phyloP scores from a whole-genome alignment of 1,139 yeast genomes.

The Scheffersomyces parashehatae region DNA sequence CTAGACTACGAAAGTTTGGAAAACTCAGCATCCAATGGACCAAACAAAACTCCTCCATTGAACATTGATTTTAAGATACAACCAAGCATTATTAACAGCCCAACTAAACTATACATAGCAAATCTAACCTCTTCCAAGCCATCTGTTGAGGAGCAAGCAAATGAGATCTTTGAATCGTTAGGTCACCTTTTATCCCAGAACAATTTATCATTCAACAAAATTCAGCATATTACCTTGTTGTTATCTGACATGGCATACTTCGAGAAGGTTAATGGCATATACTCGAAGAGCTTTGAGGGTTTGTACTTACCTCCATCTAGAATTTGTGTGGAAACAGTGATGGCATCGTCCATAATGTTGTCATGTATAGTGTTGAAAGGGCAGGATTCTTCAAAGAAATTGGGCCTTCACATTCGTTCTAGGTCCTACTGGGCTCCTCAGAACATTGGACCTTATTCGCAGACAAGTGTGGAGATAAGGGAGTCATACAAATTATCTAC shows the following conservation, averaged over 20 bases:
- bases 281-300: slow-evolving; percentile 52
- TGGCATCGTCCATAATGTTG: slow-evolving; percentile 52
- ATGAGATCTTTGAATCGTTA: slow-evolving; percentile 50
- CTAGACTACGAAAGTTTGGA: slow-evolving; percentile 3
- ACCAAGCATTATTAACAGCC: slow-evolving; percentile 3
- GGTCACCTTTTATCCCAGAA: slow-evolving; percentile 25
- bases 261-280: slow-evolving; percentile 57
- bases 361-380: slow-evolving; percentile 53
- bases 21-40: not conserved
- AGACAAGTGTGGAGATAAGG: slow-evolving; percentile 54
- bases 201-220: slow-evolving; percentile 33
- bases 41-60: not conserved
- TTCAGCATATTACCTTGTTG: slow-evolving; percentile 61
- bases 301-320: slow-evolving; percentile 82
- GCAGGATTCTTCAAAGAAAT: slow-evolving; percentile 31
- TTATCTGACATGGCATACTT: slow-evolving; percentile 68
- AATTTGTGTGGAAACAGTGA: slow-evolving; percentile 68
- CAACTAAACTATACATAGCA: slow-evolving; percentile 45
- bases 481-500: slow-evolving; percentile 46
- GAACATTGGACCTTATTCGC: slow-evolving; percentile 96
- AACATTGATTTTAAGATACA: not conserved
- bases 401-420: slow-evolving; percentile 86
- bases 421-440: slow-evolving; percentile 98
- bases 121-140: slow-evolving; percentile 41
- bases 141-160: slow-evolving; percentile 44